These are phyloP conservation scores for Rhodotorula sp. DNA, from an alignment of 1,284 basidiomycete species.

Conservation along the genomic window DNA sequence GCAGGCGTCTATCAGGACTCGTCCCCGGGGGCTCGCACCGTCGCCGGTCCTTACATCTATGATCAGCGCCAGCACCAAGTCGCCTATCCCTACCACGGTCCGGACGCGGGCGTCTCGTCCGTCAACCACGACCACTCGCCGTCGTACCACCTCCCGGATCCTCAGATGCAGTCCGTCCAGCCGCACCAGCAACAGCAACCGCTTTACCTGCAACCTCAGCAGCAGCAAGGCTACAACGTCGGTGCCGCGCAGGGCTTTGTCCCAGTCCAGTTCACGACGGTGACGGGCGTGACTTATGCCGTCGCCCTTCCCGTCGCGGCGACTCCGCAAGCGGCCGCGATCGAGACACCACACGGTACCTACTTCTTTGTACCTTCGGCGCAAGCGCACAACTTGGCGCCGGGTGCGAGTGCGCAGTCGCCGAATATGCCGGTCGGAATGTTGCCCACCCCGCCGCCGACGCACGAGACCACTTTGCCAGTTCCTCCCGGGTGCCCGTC, in stretches of 20 bases:
- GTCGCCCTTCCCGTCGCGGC: conserved; percentile 17
- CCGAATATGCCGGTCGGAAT: background rate
- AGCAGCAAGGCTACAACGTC: background rate
- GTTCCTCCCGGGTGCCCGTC: background rate
- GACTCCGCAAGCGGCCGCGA: conserved; percentile 15
- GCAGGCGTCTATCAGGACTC: too few species aligned
- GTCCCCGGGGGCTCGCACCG: too few species aligned
- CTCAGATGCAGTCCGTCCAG: background rate
- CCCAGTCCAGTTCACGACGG: conserved; percentile 11
- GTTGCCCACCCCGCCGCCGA: background rate
- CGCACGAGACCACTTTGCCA: background rate
- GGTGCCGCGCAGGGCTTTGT: background rate
- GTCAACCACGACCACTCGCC: too few species aligned
- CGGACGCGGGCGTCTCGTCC: too few species aligned
- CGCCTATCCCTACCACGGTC: too few species aligned
- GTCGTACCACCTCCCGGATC: too few species aligned
- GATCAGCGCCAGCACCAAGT: too few species aligned
- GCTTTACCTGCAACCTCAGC: background rate
- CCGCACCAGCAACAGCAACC: background rate
- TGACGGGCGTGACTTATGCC: conserved; percentile 16
- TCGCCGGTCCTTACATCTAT: too few species aligned
- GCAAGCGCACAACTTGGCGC: background rate
- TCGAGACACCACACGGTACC: conserved; percentile 38
- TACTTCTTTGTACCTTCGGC: conserved; percentile 38
- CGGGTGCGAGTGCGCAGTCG: background rate